Conservation (phyloP, 257 asterid genomes). For the Petrea volubilis region DNA sequence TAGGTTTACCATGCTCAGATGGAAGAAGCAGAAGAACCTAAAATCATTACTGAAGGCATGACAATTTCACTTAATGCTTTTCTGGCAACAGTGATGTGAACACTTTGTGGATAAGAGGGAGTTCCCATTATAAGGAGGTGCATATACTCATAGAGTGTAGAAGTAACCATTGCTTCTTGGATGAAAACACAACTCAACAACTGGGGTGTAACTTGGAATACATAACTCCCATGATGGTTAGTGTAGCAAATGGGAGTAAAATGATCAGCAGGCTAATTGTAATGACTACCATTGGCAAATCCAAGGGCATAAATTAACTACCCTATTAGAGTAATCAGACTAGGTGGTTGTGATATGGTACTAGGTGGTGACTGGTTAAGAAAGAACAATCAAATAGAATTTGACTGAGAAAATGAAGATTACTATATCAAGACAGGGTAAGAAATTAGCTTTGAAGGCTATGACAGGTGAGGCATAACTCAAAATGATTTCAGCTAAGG, state of each 20-base stretch:
- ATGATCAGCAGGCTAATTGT: background rate
- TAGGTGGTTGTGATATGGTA: background rate
- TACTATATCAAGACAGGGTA: background rate
- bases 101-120: background rate
- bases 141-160: background rate
- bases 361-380: background rate
- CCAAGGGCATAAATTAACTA: background rate
- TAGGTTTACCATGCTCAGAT: background rate
- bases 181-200: background rate
- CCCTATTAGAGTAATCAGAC: background rate
- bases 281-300: background rate
- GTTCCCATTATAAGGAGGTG: background rate
- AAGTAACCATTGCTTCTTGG: background rate
- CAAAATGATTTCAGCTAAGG: background rate
- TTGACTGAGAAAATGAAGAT: background rate
- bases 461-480: background rate
- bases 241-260: background rate
- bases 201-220: background rate
- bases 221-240: background rate
- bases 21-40: background rate
- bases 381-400: background rate
- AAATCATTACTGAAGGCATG: background rate
- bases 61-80: background rate
- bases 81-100: accelerated
- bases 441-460: background rate